Base-by-base conservation (phyloP, 2,329 filamentous ascomycete genomes). In the Ceratocystis alfenasii region DNA sequence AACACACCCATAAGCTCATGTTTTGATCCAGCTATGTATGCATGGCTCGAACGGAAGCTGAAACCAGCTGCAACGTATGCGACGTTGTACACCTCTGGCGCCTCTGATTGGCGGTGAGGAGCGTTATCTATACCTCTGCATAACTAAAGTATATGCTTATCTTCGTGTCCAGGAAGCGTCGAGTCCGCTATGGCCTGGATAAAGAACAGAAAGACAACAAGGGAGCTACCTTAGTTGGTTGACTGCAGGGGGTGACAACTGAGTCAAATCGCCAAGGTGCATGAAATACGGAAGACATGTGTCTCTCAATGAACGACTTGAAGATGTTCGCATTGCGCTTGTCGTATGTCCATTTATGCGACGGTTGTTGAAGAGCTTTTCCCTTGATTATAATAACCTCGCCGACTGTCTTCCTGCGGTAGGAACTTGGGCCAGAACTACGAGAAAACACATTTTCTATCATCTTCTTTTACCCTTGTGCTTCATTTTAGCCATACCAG, bases 41-140 rank as follows among this genome's bases (percentile, higher is more conserved):
- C 28, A 57, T 57, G 25, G 22, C n/a, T 33, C 53, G 15, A 57
- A 8, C 6, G 22, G 53, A 17, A 57, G 53, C 22, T 57, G 53
- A 57, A 57, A 57, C 53, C 15, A 57, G 53, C 28, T 30, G 33
- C 53, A 57, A 57, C 28, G 53, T 30, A 57, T 57, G 53, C 25
- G 53, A 33, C 15, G 25, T 33, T 57, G 53, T 57, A 57, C 53
- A 17, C 12, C 28, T 7, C 28, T 17, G 15, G 33, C 7, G 53
- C n/a, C 5, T n/a, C n/a, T 30, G 33, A 57, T 30, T 57, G 53
- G 53, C 53, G 53, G 53, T 57, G 53, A 57, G 33, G 25, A 33
- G 12, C 53, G 53, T 17, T 57, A 57, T 57, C 46, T 57, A 30
- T 57, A 30, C 33, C 53, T n/a, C n/a, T 17, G 25, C 10, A 57